A percentile compares a stretch with the other conserved stretches of the same genome.
Evolutionary conservation across 2,329 filamentous ascomycete genomes (phyloP).

Genomic region (Clonostachys rosea): DNA sequence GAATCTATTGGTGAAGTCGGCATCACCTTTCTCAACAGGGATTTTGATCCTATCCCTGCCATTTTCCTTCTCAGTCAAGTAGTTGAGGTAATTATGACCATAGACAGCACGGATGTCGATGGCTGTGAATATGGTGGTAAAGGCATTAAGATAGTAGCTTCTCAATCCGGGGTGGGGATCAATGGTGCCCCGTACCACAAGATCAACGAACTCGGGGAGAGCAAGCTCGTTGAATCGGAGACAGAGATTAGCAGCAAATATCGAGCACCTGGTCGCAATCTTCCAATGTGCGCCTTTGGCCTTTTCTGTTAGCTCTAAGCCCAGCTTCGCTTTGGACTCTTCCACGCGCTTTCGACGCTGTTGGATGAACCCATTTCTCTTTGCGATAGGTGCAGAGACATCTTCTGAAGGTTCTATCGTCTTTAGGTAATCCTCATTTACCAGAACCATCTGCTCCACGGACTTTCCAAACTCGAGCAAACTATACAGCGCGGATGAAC

Average conservation of each 20-base stretch:
- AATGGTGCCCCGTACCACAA: constrained; percentile 78
- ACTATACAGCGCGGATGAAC: constrained; percentile 74
- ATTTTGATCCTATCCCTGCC: constrained; percentile 75
- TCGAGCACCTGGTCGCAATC: constrained; percentile 82
- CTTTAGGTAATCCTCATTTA: constrained; percentile 67
- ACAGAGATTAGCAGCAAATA: constrained; percentile 86
- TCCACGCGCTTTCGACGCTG: constrained; percentile 76
- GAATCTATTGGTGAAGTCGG: constrained; percentile 74
- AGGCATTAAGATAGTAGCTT: constrained; percentile 73
- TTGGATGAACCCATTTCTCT: constrained; percentile 65
- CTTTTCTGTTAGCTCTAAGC: constrained; percentile 73
- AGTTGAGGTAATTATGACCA: constrained; percentile 82
- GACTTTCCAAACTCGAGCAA: constrained; percentile 90
- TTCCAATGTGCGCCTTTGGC: constrained; percentile 91
- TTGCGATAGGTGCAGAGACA: constrained; percentile 53
- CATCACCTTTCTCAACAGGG: constrained; percentile 67
- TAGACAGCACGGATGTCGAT: constrained; percentile 85
- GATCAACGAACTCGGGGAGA: constrained; percentile 73
- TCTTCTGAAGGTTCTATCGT: constrained; percentile 66
- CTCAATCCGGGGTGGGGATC: constrained; percentile 87
- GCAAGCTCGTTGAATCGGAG: constrained; percentile 89
- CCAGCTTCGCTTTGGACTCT: constrained; percentile 73
- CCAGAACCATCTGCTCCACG: constrained; percentile 78
- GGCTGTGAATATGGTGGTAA: constrained; percentile 73
- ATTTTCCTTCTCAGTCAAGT: constrained; percentile 70